phyloP scores from a whole-genome alignment of 345 rosid genomes.

The Eucalyptus leucophloia region DNA sequence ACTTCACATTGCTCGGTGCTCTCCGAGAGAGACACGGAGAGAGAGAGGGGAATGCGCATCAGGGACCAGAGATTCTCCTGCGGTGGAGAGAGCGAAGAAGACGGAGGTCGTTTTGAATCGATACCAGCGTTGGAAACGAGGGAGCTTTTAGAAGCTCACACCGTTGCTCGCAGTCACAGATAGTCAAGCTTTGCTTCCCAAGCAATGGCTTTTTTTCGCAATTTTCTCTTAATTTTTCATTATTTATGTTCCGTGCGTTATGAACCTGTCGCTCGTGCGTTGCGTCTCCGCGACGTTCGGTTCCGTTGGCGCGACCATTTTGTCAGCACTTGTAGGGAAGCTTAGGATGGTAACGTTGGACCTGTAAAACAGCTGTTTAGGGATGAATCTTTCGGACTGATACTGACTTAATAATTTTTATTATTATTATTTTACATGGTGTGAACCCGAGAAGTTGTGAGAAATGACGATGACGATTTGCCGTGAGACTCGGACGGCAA shows the following conservation, averaged over 20 bases:
- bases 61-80: not conserved
- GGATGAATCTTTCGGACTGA: no score
- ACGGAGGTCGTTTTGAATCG: not conserved
- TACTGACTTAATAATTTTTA: no score
- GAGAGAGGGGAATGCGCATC: not conserved
- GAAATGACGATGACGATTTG: no score
- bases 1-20: not conserved
- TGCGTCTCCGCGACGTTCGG: not conserved
- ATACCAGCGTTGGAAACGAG: not conserved
- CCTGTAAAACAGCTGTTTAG: not conserved
- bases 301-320: not conserved
- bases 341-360: not conserved
- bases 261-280: not conserved
- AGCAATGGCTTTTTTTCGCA: not conserved
- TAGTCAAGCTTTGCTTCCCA: not conserved
- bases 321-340: not conserved
- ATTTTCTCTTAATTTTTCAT: not conserved
- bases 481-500: no score
- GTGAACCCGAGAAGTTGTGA: no score
- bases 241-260: no score
- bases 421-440: no score
- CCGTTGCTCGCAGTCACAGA: not conserved
- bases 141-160: not conserved
- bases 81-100: not conserved
- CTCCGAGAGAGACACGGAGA: not conserved